phyloP scores from a whole-genome alignment of 768 basidiomycete genomes.

The Boletus vinaceobasis region DNA sequence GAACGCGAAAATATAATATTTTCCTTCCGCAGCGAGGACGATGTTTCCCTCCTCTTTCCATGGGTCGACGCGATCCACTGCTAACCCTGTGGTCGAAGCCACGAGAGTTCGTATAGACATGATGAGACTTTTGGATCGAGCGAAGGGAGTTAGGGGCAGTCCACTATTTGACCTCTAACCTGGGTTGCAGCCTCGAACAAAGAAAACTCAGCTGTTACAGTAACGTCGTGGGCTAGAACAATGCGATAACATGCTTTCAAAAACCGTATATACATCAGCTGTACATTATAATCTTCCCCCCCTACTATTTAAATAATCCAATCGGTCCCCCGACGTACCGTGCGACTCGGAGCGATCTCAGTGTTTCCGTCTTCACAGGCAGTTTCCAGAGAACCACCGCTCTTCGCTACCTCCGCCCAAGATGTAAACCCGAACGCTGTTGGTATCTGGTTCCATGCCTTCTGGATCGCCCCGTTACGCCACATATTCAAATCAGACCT shows the following conservation, averaged over 20 bases:
- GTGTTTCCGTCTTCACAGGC: no score
- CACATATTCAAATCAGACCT: neutral
- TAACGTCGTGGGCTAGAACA: no score
- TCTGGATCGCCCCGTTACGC: constrained; percentile 2
- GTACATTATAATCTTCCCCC: no score
- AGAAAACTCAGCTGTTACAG: no score
- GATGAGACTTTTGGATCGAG: neutral
- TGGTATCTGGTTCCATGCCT: constrained; percentile 14
- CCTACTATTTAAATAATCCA: no score
- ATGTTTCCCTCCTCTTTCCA: no score
- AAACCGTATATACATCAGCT: no score
- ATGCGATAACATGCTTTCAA: no score
- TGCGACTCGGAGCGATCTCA: no score
- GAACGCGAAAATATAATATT: constrained; percentile 28
- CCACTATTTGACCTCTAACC: no score
- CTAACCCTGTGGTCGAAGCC: neutral
- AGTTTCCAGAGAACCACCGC: neutral
- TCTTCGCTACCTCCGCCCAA: constrained; percentile 7
- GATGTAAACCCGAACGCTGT: constrained; percentile 7
- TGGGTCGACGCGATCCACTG: neutral
- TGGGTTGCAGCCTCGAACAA: no score
- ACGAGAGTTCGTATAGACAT: neutral
- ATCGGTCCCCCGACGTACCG: no score
- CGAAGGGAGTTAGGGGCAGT: neutral
- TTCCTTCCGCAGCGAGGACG: constrained; percentile 21